Evolutionary conservation across 2,329 filamentous ascomycete genomes (phyloP).

Genomic region (Diaporthe australafricana): DNA sequence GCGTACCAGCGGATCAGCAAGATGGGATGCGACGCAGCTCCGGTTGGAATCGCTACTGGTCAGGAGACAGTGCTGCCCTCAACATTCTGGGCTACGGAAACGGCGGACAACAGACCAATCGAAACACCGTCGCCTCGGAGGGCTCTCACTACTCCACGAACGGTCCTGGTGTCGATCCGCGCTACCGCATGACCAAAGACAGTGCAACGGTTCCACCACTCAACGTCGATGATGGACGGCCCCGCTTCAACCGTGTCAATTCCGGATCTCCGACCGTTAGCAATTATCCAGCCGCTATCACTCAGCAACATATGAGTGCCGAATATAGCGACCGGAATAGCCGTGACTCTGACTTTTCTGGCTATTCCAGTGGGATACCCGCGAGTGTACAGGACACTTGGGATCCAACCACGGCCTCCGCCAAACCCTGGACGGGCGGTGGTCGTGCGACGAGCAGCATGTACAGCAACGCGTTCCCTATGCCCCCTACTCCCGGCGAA

Average conservation of each 20-base stretch:
- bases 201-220: slow-evolving; percentile 79
- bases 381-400: slow-evolving; percentile 71
- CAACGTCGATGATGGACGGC: slow-evolving; percentile 70
- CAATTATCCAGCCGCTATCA: slow-evolving; percentile 64
- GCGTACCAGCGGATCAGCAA: slow-evolving; percentile 49
- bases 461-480: slow-evolving; percentile 60
- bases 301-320: slow-evolving; percentile 67
- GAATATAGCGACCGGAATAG: slow-evolving; percentile 68
- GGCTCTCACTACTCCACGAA: slow-evolving; percentile 67
- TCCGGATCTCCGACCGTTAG: slow-evolving; percentile 78
- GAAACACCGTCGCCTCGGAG: slow-evolving; percentile 66
- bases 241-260: slow-evolving; percentile 73
- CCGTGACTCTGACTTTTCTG: slow-evolving; percentile 58
- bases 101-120: slow-evolving; percentile 52
- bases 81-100: slow-evolving; percentile 72
- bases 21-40: slow-evolving; percentile 70
- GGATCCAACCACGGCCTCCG: slow-evolving; percentile 56
- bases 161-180: slow-evolving; percentile 38
- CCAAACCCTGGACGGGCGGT: slow-evolving; percentile 58
- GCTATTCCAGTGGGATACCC: slow-evolving; percentile 74
- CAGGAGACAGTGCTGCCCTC: slow-evolving; percentile 72
- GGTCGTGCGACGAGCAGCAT: slow-evolving; percentile 64
- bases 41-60: slow-evolving; percentile 84
- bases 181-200: slow-evolving; percentile 67
- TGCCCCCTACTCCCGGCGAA: slow-evolving; percentile 49